Evolutionary conservation across 495 filamentous ascomycete genomes (phyloP).

Genomic region (Penicillium ucsense): DNA sequence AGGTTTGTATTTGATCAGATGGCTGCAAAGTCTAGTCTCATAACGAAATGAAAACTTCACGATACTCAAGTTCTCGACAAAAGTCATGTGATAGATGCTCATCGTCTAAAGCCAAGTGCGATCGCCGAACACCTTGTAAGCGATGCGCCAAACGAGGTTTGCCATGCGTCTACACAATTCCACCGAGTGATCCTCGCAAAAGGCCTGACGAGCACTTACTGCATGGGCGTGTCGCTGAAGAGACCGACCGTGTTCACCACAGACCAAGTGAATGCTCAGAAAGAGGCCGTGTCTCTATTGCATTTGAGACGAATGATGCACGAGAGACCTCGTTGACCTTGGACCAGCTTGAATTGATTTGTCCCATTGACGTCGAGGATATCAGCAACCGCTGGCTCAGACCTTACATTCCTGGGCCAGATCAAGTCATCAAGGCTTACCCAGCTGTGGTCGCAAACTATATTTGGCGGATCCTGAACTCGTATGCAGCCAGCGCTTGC

Average conservation of each 20-base stretch:
- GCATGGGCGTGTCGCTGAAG: too few species aligned
- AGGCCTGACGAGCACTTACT: background rate
- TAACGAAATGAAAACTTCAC: slow-evolving; percentile 19
- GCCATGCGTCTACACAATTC: slow-evolving; percentile 9
- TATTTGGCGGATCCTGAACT: slow-evolving; percentile 33
- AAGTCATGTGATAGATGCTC: slow-evolving; percentile 37
- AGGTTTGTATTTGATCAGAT: background rate
- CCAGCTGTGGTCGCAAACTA: slow-evolving; percentile 21
- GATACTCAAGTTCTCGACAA: slow-evolving; percentile 32
- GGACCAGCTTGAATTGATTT: slow-evolving; percentile 22
- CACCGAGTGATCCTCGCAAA: background rate
- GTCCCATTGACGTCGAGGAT: slow-evolving; percentile 31
- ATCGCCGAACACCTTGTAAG: slow-evolving; percentile 23
- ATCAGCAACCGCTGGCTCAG: slow-evolving; percentile 41
- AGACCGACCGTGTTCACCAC: too few species aligned
- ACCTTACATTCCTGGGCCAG: slow-evolving; percentile 30
- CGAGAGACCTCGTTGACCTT: slow-evolving; percentile 10
- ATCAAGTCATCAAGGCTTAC: slow-evolving; percentile 30
- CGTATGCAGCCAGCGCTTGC: slow-evolving; percentile 27
- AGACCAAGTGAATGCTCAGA: too few species aligned
- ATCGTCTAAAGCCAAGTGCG: slow-evolving; percentile 31
- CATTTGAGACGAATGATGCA: background rate
- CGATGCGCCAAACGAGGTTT: slow-evolving; percentile 20
- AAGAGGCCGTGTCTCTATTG: too few species aligned
- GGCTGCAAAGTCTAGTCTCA: background rate